A percentile compares a stretch with the other conserved stretches of the same genome.
Evolutionary conservation across 2,329 filamentous ascomycete species (phyloP).

Genomic region (Botryotinia calthae): DNA sequence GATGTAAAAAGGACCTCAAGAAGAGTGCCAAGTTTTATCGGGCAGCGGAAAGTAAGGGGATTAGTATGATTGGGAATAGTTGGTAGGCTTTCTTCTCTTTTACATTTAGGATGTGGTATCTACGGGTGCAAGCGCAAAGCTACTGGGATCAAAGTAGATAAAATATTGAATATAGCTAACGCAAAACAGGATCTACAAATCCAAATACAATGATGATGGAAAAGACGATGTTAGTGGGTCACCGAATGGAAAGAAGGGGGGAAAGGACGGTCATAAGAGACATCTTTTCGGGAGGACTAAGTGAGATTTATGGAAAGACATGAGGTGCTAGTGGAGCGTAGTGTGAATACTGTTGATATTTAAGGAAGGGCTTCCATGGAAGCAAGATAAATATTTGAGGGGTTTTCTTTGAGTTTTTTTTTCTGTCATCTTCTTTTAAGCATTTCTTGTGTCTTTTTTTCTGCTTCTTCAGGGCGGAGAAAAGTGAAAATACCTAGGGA

Average conservation of each 20-base stretch:
- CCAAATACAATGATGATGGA: constrained; percentile 78
- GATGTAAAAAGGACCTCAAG: constrained; percentile 93
- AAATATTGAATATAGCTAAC: constrained; percentile 7
- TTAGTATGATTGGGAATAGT: constrained; percentile 97
- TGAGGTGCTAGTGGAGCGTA: not conserved
- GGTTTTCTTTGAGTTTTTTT: not conserved
- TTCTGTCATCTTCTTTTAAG: not conserved
- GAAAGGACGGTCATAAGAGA: constrained; percentile 72
- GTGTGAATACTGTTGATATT: constrained; percentile 7
- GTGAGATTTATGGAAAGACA: constrained; percentile 3
- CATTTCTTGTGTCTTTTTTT: not conserved
- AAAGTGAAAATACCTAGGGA: not conserved
- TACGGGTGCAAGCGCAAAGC: not conserved
- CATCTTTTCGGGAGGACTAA: constrained; percentile 62
- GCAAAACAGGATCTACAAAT: constrained; percentile 80
- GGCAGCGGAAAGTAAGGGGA: constrained; percentile 84
- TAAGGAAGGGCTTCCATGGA: not conserved
- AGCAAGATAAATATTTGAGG: not conserved
- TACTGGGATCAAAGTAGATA: not conserved
- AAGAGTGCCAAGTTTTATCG: constrained; percentile 91
- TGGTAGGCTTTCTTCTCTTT: constrained; percentile 63
- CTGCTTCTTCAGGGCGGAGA: not conserved
- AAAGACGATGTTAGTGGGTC: constrained; percentile 33
- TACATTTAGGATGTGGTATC: not conserved
- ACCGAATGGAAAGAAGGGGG: constrained; percentile 27